These are phyloP conservation scores for Pythium biforme DNA, from an alignment of 352 stramenopile species.

Conservation along the genomic window DNA sequence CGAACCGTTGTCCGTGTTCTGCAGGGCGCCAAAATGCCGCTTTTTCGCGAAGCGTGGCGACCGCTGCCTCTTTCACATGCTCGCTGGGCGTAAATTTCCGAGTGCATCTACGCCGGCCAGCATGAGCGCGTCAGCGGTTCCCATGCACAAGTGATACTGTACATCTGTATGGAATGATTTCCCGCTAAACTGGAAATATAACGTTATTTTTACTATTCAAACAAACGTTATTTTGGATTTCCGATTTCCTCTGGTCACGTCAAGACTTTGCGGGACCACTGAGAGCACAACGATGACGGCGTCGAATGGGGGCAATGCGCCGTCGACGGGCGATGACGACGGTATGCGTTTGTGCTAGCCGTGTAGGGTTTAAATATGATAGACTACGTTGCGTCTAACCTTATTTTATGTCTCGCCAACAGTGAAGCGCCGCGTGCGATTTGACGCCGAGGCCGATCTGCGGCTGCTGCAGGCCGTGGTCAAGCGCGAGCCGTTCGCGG, in stretches of 20 bases:
- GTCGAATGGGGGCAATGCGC: neutral
- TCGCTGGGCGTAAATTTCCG: neutral
- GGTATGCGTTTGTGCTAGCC: conserved; percentile 11
- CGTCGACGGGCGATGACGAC: conserved; percentile 17
- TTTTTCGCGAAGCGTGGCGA: conserved; percentile 65
- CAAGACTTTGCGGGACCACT: neutral
- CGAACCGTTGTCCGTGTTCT: conserved; percentile 54
- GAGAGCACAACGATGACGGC: neutral
- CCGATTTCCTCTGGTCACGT: neutral
- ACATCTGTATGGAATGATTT: too few species aligned
- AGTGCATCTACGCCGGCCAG: neutral
- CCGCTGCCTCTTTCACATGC: conserved; percentile 49
- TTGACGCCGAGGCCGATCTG: conserved; percentile 42
- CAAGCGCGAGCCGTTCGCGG: conserved; percentile 42
- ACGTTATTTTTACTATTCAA: conserved; percentile 28
- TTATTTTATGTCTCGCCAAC: neutral
- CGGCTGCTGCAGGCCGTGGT: conserved; percentile 42
- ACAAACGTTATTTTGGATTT: conserved; percentile 13
- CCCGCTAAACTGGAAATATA: conserved; percentile 6
- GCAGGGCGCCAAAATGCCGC: conserved; percentile 34
- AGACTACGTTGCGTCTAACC: neutral
- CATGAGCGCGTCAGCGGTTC: neutral
- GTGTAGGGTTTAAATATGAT: too few species aligned
- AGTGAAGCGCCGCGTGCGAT: conserved; percentile 35
- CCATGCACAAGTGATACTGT: neutral